Percentiles rank a stretch among this genome's conserved stretches.
phyloP scores from a whole-genome alignment of 1,139 yeast species.

The Candida sp. region DNA sequence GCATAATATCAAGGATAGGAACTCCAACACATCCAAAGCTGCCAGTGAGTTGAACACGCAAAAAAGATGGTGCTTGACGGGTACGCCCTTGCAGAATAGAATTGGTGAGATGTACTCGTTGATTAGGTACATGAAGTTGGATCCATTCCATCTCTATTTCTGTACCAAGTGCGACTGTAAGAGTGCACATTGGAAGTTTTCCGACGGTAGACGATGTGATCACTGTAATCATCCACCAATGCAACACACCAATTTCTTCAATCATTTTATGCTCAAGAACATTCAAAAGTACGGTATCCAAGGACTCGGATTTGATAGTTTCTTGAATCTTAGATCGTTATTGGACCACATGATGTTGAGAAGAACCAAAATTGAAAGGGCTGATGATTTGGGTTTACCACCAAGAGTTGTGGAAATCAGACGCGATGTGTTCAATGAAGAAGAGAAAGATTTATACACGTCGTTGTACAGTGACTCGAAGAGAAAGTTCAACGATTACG shows the following conservation, averaged over 20 bases:
- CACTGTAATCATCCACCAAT: slow-evolving; percentile 89
- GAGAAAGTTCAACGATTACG: slow-evolving; percentile 85
- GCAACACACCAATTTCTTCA: slow-evolving; percentile 95
- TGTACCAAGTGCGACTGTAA: slow-evolving; percentile 92
- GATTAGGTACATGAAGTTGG: slow-evolving; percentile 78
- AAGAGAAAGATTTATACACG: slow-evolving; percentile 90
- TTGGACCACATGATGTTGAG: slow-evolving; percentile 86
- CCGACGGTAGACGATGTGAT: slow-evolving; percentile 85
- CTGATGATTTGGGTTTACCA: slow-evolving; percentile 96
- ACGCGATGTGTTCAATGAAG: slow-evolving; percentile 86
- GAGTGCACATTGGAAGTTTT: slow-evolving; percentile 81
- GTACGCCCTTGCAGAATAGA: slow-evolving; percentile 95
- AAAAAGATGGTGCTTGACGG: slow-evolving; percentile 90
- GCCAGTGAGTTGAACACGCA: slow-evolving; percentile 74
- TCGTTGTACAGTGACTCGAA: slow-evolving; percentile 87
- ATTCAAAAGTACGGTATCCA: slow-evolving; percentile 84
- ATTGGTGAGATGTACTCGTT: slow-evolving; percentile 96
- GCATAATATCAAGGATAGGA: slow-evolving; percentile 94
- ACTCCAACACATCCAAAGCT: slow-evolving; percentile 92
- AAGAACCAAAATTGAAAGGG: slow-evolving; percentile 93
- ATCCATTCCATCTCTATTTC: slow-evolving; percentile 88
- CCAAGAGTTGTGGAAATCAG: slow-evolving; percentile 92
- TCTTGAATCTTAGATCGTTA: slow-evolving; percentile 73
- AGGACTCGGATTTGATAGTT: slow-evolving; percentile 81
- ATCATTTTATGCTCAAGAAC: slow-evolving; percentile 92